Base-by-base conservation (phyloP, 163 green algal genomes). In the Scenedesmus sp. region DNA sequence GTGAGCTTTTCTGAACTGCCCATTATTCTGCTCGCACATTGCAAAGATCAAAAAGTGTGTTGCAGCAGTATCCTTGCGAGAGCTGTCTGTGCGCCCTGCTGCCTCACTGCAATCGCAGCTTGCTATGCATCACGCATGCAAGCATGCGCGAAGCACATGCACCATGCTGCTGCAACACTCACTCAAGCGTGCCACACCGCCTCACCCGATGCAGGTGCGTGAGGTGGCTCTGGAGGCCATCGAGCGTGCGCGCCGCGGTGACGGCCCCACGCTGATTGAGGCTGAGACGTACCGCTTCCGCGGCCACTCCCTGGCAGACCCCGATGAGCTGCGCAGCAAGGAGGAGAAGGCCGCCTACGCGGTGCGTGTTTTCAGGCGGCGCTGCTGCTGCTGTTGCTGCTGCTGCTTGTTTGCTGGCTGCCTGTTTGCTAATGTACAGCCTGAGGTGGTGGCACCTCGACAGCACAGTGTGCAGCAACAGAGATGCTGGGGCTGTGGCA, bases 181-280 rank as follows among this genome's bases (percentile, higher is more conserved):
- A 9, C 59, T 64, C 6, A 13, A 13, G 8, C 59, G 59, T 64
- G 6, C 6, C 59, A 13, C 6, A 13, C 26, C 26, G 26, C 26
- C 26, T 26, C 26, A 26, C 26, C 26, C 26, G 26, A 26, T 26
- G 46, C 90, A 97, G 97, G 96, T 99, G 85, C 94, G 96, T 10
- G 95, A 98, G 93, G 97, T 98, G 57, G 98, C 97, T 6, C 82
- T 95, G 91, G 97, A 99, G 93, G 98, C 98, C 1, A 96, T 99
- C 26, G 97, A 93, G 79, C 96, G 98, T 23, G 98, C 98, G 4
- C 96, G 98, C 15, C 93, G 96, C 54, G 98, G 98, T 67, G 98
- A 99, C 46, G 98, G 98, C 16, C 98, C 98, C 86, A 99, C 98
- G 0, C 96, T 99, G 73, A 99, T 99, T 87, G 98, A 99, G 96